Base-by-base conservation (phyloP, 345 rosid species). In the Eucalyptus sideroxylon region DNA sequence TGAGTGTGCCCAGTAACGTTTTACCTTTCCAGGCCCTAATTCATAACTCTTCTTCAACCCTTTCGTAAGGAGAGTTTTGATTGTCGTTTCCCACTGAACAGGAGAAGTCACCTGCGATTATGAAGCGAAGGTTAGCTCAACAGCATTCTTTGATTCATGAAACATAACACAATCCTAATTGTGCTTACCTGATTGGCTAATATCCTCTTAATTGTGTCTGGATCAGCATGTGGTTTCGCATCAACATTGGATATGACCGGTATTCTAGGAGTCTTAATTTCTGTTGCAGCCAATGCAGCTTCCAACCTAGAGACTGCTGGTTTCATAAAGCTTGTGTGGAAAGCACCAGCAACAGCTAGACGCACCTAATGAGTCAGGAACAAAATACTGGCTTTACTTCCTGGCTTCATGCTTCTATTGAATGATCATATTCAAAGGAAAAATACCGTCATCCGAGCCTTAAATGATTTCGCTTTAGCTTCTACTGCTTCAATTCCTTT, bases 21-120 rank as follows among this genome's bases (percentile, higher is more conserved):
- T 15, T 92, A 97, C 99, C 99, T 97, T 98, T 93, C 99, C 99
- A 60, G 99, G 99, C 89, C 99, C 99, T 90, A 97, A 91, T 92
- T 98, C 99, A 27, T 95, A 98, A 91, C 99, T 95, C 90, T 93
- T 95, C 93, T 91, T 93, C 90, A 97, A 91, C 89, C 99, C 98
- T 93, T 90, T 95, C 81, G 92, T 85, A 34, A 97, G 94, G 87
- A 98, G 96, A 87, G 97, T 94, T 91, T 93, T 97, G 53, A 98
- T 94, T 56, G 99, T 96, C 51, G 96, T 96, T 94, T 98, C 99
- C 99, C 99, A 96, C 91, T 96, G 99, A 90, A 98, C 99, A n/a
- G 99, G 99, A 90, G 99, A 97, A 53, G 99, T 97, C 88, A 95
- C 99, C 99, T 98, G 92, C n/a, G 26, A 56, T 86, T 86, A 72